Base-by-base conservation (phyloP, 2,329 filamentous ascomycete species). In the Massarina eburnea region DNA sequence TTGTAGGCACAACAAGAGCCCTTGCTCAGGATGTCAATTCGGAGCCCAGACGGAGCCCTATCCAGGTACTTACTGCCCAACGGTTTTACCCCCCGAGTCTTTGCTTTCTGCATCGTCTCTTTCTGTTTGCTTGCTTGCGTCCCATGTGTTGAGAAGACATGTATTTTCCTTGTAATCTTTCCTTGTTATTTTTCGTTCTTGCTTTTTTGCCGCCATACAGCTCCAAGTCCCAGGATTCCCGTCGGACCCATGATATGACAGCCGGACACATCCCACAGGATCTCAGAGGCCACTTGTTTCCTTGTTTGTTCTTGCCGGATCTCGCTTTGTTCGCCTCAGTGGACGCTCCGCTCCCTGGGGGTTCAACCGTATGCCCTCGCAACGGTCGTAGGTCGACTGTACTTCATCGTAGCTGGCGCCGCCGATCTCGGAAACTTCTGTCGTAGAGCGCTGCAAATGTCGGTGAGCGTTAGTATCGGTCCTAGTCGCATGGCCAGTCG, bases 51-150 rank as follows among this genome's bases (percentile, higher is more conserved):
- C 61, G 59, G 61, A 71, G 62, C 62, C 67, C 58, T 64, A 58
- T 63, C 66, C 56, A 71, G 68, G 68, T 71, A 71, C 65, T 71
- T 71, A 71, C 62, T 68, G 64, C 66, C 67, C 68, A 66, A 62
- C 51, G 66, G 64, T 70, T 59, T 57, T 56, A 54, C 57, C 54
- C 57, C 50, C 33, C 42, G 18, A 52, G 47, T 41, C 48, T 45
- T 59, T 63, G 61, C 40, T 46, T 53, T 57, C 51, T 57, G 44
- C 52, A 38, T 45, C 32, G 29, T 42, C 27, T 9, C 29, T 54
- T 59, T 51, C 37, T 48, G 34, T 51, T 46, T 54, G 39, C 48
- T 42, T 55, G 38, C 42, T 48, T 35, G 39, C 40, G 47, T 36
- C 49, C 49, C 49, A 46, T 67, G 62, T 67, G 46, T 56, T 38